phyloP scores from a whole-genome alignment of 1,284 basidiomycete species.

The Ustilago cynodontis region DNA sequence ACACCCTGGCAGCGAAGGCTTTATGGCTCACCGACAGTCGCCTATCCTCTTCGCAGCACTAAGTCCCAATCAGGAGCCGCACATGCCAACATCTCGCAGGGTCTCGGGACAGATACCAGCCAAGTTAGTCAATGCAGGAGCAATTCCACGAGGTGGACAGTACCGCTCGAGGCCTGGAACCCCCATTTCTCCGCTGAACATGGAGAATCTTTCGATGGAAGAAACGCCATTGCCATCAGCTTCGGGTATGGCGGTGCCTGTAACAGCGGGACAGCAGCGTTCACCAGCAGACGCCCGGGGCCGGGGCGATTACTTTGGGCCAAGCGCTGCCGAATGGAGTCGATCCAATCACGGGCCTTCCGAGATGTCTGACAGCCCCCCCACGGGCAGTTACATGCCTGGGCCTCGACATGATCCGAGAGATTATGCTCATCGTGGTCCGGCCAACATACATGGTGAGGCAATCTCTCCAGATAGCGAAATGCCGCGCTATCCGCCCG shows the following conservation, averaged over 20 bases:
- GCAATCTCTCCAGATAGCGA: slow-evolving; percentile 21
- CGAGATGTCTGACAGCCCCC: slow-evolving; percentile 28
- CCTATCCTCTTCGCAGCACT: slow-evolving; percentile 54
- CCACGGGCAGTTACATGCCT: not conserved
- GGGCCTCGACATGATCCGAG: slow-evolving; percentile 20
- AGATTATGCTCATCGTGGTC: slow-evolving; percentile 16
- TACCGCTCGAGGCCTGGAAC: slow-evolving; percentile 46
- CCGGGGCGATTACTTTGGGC: slow-evolving; percentile 45
- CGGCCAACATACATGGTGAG: slow-evolving; percentile 19
- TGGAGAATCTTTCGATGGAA: slow-evolving; percentile 52
- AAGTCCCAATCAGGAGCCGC: slow-evolving; percentile 33
- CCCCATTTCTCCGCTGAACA: slow-evolving; percentile 53
- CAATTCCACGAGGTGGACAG: slow-evolving; percentile 17
- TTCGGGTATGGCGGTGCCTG: slow-evolving; percentile 37
- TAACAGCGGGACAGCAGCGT: slow-evolving; percentile 19
- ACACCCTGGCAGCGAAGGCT: slow-evolving; percentile 12
- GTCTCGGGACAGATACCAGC: slow-evolving; percentile 6
- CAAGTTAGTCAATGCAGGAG: slow-evolving; percentile 13
- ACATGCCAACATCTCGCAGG: slow-evolving; percentile 5
- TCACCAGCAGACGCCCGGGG: slow-evolving; percentile 30
- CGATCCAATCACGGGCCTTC: slow-evolving; percentile 11
- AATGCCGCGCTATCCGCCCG: slow-evolving; percentile 13
- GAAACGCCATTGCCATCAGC: slow-evolving; percentile 34
- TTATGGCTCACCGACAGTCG: slow-evolving; percentile 21
- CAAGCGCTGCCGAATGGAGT: slow-evolving; percentile 22